Conservation (phyloP, 371 early-diverging fungal genomes). For the Actinomortierella wolfii region DNA sequence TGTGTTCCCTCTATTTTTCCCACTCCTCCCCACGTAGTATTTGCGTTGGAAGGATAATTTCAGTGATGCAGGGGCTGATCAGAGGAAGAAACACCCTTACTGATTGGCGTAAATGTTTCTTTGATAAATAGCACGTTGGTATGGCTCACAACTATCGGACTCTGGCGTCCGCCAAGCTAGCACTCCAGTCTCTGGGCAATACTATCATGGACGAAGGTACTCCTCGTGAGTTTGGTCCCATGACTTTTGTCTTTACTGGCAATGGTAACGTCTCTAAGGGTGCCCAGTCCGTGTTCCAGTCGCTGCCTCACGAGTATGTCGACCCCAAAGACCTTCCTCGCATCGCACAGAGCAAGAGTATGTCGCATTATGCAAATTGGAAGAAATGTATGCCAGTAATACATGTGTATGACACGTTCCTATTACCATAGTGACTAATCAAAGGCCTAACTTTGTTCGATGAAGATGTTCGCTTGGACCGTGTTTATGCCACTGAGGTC, state of each 20-base stretch:
- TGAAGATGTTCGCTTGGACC: slow-evolving; percentile 41
- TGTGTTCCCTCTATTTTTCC: not conserved
- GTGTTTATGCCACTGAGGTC: slow-evolving; percentile 82
- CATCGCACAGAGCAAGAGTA: slow-evolving; percentile 71
- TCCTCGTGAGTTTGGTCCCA: slow-evolving; percentile 86
- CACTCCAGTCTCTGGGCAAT: slow-evolving; percentile 78
- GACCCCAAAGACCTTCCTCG: slow-evolving; percentile 78
- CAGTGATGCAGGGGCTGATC: too few species aligned
- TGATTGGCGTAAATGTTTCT: not conserved
- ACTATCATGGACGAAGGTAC: slow-evolving; percentile 86
- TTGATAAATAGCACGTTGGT: slow-evolving; percentile 61
- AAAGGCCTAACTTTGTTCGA: not conserved
- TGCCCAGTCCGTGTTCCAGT: slow-evolving; percentile 88
- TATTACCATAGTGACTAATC: too few species aligned
- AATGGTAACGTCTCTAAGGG: slow-evolving; percentile 95
- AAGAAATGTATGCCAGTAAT: not conserved
- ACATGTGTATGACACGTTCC: too few species aligned
- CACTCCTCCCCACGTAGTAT: not conserved
- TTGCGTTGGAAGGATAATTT: not conserved
- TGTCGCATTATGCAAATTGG: slow-evolving; percentile 11
- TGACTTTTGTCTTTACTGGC: slow-evolving; percentile 94
- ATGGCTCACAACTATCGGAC: slow-evolving; percentile 89
- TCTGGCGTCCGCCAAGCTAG: slow-evolving; percentile 76
- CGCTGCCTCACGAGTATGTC: slow-evolving; percentile 92
- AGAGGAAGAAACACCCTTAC: not conserved